Conservation (phyloP, 495 filamentous ascomycete genomes). For the Hypoxylon rickii region DNA sequence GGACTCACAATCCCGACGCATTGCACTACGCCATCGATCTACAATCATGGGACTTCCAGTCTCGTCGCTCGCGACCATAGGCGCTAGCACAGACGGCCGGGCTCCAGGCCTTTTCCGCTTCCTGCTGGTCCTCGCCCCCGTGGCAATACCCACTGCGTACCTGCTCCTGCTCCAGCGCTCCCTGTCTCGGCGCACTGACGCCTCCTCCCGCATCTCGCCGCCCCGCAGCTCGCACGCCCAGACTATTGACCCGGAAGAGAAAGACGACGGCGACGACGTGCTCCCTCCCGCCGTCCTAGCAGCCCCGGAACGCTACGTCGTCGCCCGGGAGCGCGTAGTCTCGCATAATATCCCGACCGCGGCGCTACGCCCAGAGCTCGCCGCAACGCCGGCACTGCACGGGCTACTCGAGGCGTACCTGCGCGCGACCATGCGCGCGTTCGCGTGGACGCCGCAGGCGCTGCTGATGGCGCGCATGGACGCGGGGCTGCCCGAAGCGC, state of each 20-base stretch:
- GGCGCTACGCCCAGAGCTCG: background rate
- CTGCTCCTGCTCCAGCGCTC: conserved; percentile 9
- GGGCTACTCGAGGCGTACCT: conserved; percentile 33
- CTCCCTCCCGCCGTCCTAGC: conserved; percentile 8
- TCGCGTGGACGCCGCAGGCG: conserved; percentile 41
- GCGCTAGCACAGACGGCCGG: background rate
- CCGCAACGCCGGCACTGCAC: background rate
- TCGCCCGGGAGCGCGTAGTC: conserved; percentile 36
- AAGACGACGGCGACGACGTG: background rate
- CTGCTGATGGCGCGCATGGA: conserved; percentile 28
- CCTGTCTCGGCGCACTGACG: conserved; percentile 4
- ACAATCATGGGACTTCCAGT: too few relatives aligned
- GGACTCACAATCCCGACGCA: too few relatives aligned
- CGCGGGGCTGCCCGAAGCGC: background rate
- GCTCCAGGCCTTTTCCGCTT: conserved; percentile 8
- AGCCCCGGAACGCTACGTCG: conserved; percentile 17
- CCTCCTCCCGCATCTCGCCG: conserved; percentile 9
- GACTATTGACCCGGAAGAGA: too few relatives aligned
- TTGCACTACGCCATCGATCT: too few relatives aligned
- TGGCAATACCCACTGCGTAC: conserved; percentile 20
- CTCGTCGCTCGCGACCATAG: background rate
- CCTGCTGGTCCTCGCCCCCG: conserved; percentile 16
- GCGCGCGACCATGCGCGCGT: conserved; percentile 36
- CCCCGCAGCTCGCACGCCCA: too few relatives aligned
- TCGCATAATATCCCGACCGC: conserved; percentile 18